phyloP scores from a whole-genome alignment of 1,284 basidiomycete genomes.

The Microbotryomycetes sp. region DNA sequence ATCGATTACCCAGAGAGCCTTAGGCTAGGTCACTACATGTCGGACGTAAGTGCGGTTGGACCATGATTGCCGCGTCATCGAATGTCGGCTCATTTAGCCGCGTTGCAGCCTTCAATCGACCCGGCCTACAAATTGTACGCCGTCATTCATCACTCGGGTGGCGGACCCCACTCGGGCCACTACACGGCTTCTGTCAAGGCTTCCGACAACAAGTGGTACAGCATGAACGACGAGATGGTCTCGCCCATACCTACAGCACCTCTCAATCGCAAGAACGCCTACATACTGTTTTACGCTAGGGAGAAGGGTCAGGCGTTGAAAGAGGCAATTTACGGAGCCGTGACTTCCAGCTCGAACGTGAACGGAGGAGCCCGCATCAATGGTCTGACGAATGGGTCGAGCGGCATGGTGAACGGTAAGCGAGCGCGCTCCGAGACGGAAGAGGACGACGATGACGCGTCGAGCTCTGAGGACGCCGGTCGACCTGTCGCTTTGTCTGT shows the following conservation, averaged over 20 bases:
- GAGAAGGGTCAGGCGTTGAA: constrained; percentile 64
- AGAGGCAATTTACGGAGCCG: constrained; percentile 46
- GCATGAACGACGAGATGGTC: constrained; percentile 89
- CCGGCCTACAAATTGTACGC: constrained; percentile 84
- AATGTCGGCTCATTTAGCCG: neutral
- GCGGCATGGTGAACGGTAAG: neutral
- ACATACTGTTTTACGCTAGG: constrained; percentile 85
- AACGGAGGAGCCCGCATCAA: neutral
- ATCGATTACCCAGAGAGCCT: constrained; percentile 73
- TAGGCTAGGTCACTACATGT: constrained; percentile 75
- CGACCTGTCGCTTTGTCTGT: neutral
- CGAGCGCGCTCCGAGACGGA: neutral
- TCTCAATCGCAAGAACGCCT: constrained; percentile 69
- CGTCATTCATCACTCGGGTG: constrained; percentile 86
- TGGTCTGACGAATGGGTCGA: neutral
- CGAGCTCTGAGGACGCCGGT: neutral
- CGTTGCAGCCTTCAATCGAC: constrained; percentile 36
- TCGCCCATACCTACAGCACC: constrained; percentile 39
- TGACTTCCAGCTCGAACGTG: neutral
- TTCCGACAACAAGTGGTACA: constrained; percentile 66
- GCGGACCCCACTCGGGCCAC: constrained; percentile 89
- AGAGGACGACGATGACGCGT: neutral
- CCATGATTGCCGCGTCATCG: neutral
- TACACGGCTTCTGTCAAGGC: constrained; percentile 83
- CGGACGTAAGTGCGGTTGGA: constrained; percentile 46